Percentiles rank a stretch among this genome's conserved stretches.
Evolutionary conservation across 1,284 basidiomycete genomes (phyloP).

Genomic region (Mixia osmundae): DNA sequence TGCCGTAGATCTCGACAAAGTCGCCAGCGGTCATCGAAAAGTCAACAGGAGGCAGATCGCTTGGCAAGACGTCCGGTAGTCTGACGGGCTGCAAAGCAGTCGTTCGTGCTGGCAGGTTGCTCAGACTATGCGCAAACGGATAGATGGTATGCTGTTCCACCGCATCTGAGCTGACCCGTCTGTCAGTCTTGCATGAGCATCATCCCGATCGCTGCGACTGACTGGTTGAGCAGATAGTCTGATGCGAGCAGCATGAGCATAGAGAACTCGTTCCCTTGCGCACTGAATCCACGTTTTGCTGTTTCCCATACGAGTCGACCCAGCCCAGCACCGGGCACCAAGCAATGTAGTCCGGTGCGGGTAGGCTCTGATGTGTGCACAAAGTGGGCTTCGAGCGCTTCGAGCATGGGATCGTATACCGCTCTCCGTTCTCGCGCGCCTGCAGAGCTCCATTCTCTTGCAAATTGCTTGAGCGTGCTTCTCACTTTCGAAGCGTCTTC

Average conservation of each 20-base stretch:
- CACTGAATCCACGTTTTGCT: slow-evolving; percentile 2
- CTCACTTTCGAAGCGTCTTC: too few relatives aligned
- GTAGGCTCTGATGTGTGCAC: not conserved
- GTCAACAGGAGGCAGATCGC: slow-evolving; percentile 37
- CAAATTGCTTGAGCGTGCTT: too few relatives aligned
- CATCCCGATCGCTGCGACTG: not conserved
- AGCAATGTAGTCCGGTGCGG: not conserved
- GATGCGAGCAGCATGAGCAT: slow-evolving; percentile 9
- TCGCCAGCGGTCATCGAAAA: slow-evolving; percentile 79
- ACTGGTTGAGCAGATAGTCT: slow-evolving; percentile 5
- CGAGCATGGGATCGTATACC: slow-evolving; percentile 5
- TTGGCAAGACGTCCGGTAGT: slow-evolving; percentile 63
- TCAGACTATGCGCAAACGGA: too few relatives aligned
- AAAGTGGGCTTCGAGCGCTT: slow-evolving; percentile 1
- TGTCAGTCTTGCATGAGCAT: too few relatives aligned
- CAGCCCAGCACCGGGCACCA: slow-evolving; percentile 2
- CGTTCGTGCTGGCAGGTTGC: too few relatives aligned
- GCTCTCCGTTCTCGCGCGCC: slow-evolving; percentile 1
- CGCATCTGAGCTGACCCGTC: too few relatives aligned
- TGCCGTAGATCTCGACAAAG: slow-evolving; percentile 81
- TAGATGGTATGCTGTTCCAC: too few relatives aligned
- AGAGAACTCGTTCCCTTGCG: slow-evolving; percentile 8
- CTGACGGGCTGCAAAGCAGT: too few relatives aligned
- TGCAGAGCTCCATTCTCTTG: too few relatives aligned
- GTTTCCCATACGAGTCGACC: slow-evolving; percentile 6